phyloP scores from a whole-genome alignment of 495 filamentous ascomycete genomes.

The Cladorrhinum samala region DNA sequence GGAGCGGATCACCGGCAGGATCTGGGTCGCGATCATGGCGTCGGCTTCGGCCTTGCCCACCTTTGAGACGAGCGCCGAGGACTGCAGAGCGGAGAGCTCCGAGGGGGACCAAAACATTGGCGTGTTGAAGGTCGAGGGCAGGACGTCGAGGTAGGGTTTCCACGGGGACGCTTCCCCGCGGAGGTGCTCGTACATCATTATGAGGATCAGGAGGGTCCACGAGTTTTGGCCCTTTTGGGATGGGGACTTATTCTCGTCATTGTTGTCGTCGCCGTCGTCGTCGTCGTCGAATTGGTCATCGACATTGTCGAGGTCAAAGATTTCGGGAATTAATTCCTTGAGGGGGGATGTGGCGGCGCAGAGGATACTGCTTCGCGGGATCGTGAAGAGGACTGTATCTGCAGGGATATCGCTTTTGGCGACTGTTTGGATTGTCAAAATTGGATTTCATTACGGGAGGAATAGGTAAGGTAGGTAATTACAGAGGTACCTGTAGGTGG shows the following conservation, averaged over 20 bases:
- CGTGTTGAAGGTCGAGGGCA: constrained; percentile 75
- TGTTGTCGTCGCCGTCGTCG: too few species aligned
- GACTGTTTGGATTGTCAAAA: constrained; percentile 22
- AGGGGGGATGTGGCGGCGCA: constrained; percentile 38
- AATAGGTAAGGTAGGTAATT: too few species aligned
- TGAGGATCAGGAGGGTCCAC: constrained; percentile 58
- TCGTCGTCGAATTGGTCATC: constrained; percentile 14
- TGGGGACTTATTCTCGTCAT: constrained; percentile 28
- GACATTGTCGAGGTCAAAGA: constrained; percentile 27
- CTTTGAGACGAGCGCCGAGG: constrained; percentile 67
- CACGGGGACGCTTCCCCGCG: constrained; percentile 58
- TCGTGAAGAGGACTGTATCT: constrained; percentile 43
- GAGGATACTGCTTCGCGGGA: constrained; percentile 40
- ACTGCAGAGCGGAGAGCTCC: constrained; percentile 70
- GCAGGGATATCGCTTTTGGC: constrained; percentile 38
- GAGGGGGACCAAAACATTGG: constrained; percentile 80
- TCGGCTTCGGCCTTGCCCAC: constrained; percentile 73
- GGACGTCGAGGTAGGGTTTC: constrained; percentile 74
- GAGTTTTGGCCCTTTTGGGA: constrained; percentile 28
- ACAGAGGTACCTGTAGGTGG: too few species aligned
- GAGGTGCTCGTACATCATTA: constrained; percentile 73
- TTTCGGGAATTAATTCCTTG: constrained; percentile 26
- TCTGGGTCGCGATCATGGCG: constrained; percentile 52
- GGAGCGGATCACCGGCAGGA: constrained; percentile 52
- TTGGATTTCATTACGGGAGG: too few species aligned